These are phyloP conservation scores for Blastocystis sp. DNA, from an alignment of 352 stramenopile genomes.

Conservation along the genomic window DNA sequence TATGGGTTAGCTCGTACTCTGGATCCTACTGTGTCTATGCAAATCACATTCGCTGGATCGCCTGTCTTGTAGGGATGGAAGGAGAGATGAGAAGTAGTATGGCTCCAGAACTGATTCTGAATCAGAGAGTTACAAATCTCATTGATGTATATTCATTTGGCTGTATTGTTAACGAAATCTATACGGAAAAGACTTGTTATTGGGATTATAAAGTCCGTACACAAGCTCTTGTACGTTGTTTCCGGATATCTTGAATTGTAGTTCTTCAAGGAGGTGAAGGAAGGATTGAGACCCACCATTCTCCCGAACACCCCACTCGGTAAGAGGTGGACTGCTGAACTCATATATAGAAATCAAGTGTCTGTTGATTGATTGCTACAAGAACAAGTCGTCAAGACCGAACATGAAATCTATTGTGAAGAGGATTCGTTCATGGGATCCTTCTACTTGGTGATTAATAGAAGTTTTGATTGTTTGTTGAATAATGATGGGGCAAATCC, in stretches of 20 bases:
- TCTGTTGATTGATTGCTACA: background rate
- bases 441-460: background rate
- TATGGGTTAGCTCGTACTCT: slow-evolving; percentile 7
- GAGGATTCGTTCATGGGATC: slow-evolving; percentile 21
- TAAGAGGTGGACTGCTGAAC: background rate
- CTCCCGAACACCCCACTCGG: background rate
- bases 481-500: background rate
- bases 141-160: slow-evolving; percentile 49
- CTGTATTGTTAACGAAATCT: slow-evolving; percentile 48
- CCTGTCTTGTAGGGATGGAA: background rate
- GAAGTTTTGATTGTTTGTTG: slow-evolving; percentile 19
- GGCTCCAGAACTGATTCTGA: slow-evolving; percentile 12
- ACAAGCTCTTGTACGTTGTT: background rate
- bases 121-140: background rate
- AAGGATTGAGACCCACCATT: background rate
- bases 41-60: background rate
- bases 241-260: background rate
- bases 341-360: slow-evolving; percentile 22
- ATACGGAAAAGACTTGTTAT: slow-evolving; percentile 6
- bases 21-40: background rate
- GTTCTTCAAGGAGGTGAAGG: background rate
- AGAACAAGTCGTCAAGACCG: background rate
- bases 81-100: background rate
- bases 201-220: background rate
- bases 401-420: background rate